Percentiles rank a stretch among this genome's conserved stretches.
Conservation (phyloP, 768 basidiomycete genomes). For the Lactifluus hygrophoroides region DNA sequence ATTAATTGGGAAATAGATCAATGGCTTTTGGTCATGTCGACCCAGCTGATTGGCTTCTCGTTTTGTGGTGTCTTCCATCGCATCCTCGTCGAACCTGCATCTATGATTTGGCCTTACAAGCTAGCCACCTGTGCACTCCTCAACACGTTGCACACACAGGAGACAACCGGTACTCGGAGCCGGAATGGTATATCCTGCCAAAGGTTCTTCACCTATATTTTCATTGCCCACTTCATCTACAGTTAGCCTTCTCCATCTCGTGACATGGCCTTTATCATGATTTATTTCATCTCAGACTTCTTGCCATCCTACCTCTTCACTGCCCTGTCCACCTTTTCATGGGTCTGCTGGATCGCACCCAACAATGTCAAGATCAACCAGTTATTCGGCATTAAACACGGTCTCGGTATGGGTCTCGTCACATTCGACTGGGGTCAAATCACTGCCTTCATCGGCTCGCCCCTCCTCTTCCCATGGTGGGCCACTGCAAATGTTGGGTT, state of each 20-base stretch:
- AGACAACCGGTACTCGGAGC: no score
- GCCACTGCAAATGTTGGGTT: slow-evolving; percentile 85
- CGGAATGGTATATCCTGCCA: neutral
- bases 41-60: neutral
- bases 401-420: slow-evolving; percentile 54
- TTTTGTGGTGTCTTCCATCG: neutral
- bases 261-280: neutral
- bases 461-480: slow-evolving; percentile 57
- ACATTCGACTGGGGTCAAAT: slow-evolving; percentile 92
- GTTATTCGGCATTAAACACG: slow-evolving; percentile 2
- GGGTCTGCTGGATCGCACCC: neutral
- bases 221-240: no score
- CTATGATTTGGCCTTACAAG: neutral
- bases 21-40: no score
- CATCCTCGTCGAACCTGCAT: neutral
- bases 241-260: neutral
- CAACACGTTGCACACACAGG: neutral
- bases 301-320: neutral
- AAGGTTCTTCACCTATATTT: neutral
- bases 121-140: neutral
- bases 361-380: neutral
- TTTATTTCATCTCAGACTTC: neutral
- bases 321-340: neutral
- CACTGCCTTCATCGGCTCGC: slow-evolving; percentile 49
- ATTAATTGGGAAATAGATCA: no score